Evolutionary conservation across 495 filamentous ascomycete species (phyloP).

Genomic region (Annulohypoxylon stygium): DNA sequence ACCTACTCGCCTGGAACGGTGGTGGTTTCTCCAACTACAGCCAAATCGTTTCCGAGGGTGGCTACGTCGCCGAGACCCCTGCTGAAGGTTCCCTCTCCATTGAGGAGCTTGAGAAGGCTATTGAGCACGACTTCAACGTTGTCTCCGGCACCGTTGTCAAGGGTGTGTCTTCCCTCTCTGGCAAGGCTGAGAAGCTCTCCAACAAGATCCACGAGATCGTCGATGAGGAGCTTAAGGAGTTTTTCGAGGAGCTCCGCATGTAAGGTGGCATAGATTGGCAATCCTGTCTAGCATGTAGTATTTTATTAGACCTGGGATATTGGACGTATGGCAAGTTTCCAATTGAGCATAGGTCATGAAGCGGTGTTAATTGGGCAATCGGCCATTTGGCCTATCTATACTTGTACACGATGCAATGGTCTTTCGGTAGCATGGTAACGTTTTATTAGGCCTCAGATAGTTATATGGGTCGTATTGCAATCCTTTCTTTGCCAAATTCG

Average conservation of each 20-base stretch:
- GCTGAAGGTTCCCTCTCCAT: slow-evolving; percentile 56
- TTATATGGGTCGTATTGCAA: slow-evolving; percentile 37
- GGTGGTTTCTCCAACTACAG: slow-evolving; percentile 92
- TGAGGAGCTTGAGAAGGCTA: slow-evolving; percentile 70
- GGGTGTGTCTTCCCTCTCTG: slow-evolving; percentile 58
- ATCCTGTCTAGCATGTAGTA: slow-evolving; percentile 16
- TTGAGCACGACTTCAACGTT: slow-evolving; percentile 69
- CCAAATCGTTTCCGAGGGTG: slow-evolving; percentile 80
- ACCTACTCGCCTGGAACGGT: slow-evolving; percentile 98
- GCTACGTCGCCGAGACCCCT: slow-evolving; percentile 62
- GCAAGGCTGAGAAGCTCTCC: slow-evolving; percentile 63
- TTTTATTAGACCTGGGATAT: slow-evolving; percentile 21
- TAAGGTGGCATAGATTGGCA: slow-evolving; percentile 45
- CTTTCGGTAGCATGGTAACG: slow-evolving; percentile 44
- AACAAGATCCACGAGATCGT: slow-evolving; percentile 68
- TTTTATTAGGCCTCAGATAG: slow-evolving; percentile 39
- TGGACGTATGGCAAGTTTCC: slow-evolving; percentile 23
- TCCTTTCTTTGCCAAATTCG: slow-evolving; percentile 29
- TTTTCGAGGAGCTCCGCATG: slow-evolving; percentile 71
- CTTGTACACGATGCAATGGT: slow-evolving; percentile 55
- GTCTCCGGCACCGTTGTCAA: slow-evolving; percentile 67
- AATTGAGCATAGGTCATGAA: slow-evolving; percentile 34
- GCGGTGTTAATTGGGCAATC: slow-evolving; percentile 42
- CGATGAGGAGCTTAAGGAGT: slow-evolving; percentile 75
- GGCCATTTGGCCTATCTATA: slow-evolving; percentile 55